Base-by-base conservation (phyloP, 805 yeast species). In the Candida quercuum region DNA sequence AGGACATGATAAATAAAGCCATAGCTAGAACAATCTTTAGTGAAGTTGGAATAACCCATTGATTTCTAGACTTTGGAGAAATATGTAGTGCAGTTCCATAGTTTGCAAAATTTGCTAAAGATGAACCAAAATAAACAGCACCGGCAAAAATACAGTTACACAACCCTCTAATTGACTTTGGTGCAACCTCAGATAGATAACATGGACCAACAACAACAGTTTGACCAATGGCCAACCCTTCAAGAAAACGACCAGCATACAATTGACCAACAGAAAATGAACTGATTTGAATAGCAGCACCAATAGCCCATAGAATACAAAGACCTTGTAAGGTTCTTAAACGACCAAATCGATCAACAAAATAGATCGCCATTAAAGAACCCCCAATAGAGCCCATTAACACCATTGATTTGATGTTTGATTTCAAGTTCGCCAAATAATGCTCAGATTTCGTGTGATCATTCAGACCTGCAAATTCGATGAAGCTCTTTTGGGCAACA, bases 401-500 rank as follows among this genome's bases (percentile, higher is more conserved):
- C 8, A 75, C 81, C 81, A 76, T 76, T 7, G 79, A 60, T 4
- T 74, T 65, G 48, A 76, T 75, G 49, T 73, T 76, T 6, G 78
- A 71, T 43, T 66, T 66, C 43, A 71, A 53, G 43, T 69, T 60
- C 6, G 78, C 78, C 14, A 67, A 29, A 12, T 63, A 52, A 6
- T 51, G 26, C 5, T 45, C 57, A 5, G 69, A 34, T 43, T 64
- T 64, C 16, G 46, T 43, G 5, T 59, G 49, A 47, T 72, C 74
- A 15, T 55, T 48, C 18, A 76, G 59, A 0, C 76, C 76, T 48
- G 74, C 73, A 33, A 56, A 53, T 7, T 49, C 36, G 24, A 48
- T 55, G 50, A 76, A 76, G 0, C 73, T 60, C 4, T 44, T 40
- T 47, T 69, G 76, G 10, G 70, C 61, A 18, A 69, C 57, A 6